Evolutionary conservation across 192 early-diverging fungal species (phyloP).

Genomic region (Allomyces macrogynus): DNA sequence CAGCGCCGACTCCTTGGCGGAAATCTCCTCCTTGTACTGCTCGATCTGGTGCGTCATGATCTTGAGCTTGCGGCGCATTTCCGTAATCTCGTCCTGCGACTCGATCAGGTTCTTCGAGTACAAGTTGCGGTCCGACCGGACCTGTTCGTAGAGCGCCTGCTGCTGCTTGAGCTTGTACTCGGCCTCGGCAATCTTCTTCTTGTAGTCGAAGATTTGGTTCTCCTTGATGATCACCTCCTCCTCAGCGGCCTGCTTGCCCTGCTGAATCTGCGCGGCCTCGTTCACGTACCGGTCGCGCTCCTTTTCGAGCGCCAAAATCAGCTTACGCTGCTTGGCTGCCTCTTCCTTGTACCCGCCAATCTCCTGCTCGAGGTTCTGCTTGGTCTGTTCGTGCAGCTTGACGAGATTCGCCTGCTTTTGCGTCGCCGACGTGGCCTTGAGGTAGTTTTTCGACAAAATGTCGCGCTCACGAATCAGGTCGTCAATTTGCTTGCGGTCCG

Average conservation of each 20-base stretch:
- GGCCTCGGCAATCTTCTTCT: constrained; percentile 34
- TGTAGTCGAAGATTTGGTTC: constrained; percentile 30
- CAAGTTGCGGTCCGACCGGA: constrained; percentile 33
- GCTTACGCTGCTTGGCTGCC: constrained; percentile 39
- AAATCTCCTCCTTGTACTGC: constrained; percentile 40
- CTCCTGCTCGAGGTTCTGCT: constrained; percentile 37
- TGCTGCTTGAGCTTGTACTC: constrained; percentile 38
- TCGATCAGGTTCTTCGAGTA: constrained; percentile 40
- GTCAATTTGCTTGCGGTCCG: constrained; percentile 18
- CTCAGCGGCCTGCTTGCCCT: constrained; percentile 14
- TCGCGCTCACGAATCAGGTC: constrained; percentile 28
- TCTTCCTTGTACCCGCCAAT: constrained; percentile 36
- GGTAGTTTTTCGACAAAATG: constrained; percentile 34
- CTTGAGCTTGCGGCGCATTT: constrained; percentile 39
- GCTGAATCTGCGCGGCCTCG: constrained; percentile 13
- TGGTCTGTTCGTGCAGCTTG: constrained; percentile 35
- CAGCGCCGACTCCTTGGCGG: constrained; percentile 28
- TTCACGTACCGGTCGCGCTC: constrained; percentile 30
- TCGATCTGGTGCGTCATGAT: constrained; percentile 41
- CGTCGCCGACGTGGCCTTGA: constrained; percentile 26
- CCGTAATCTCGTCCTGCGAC: constrained; percentile 36
- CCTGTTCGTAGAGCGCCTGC: constrained; percentile 34
- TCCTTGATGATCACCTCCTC: constrained; percentile 41
- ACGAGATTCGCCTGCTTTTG: constrained; percentile 28
- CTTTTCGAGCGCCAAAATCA: constrained; percentile 23